Percentiles rank a stretch among this genome's conserved stretches.
Evolutionary conservation across 176 grass and related monocot genomes (phyloP).

Genomic region (Ampelocalamus luodianensis): DNA sequence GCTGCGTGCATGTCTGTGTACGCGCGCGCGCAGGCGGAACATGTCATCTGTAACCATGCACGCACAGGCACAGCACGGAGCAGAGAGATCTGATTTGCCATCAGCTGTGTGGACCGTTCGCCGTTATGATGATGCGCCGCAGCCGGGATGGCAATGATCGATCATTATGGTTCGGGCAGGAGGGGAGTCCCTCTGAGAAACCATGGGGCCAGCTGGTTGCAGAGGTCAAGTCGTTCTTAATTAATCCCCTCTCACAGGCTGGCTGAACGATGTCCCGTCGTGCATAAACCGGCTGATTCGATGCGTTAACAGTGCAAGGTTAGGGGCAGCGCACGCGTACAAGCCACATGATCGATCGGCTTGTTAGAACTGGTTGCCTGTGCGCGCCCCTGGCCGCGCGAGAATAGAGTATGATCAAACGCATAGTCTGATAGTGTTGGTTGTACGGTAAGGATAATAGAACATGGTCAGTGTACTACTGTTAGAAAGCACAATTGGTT

Average conservation of each 20-base stretch:
- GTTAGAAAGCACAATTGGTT: no score
- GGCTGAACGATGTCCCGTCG: not conserved
- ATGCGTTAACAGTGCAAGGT: not conserved
- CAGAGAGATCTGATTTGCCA: not conserved
- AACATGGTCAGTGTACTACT: no score
- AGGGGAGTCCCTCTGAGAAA: not conserved
- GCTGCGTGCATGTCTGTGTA: not conserved
- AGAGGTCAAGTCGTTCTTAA: constrained; percentile 47
- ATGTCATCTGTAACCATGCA: not conserved
- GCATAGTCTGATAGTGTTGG: no score
- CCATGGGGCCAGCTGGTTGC: not conserved
- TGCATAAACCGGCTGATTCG: not conserved
- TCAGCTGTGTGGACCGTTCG: constrained; percentile 29
- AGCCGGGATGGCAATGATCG: constrained; percentile 32
- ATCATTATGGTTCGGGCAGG: constrained; percentile 29
- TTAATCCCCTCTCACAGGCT: constrained; percentile 48
- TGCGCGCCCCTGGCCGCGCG: no score
- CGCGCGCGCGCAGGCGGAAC: not conserved
- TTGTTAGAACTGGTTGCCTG: no score
- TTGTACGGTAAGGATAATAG: no score
- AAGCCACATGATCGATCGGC: not conserved
- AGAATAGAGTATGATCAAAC: no score
- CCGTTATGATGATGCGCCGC: constrained; percentile 35
- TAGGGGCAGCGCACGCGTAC: not conserved
- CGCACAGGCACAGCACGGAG: constrained; percentile 31